A percentile compares a stretch with the other conserved stretches of the same genome.
Evolutionary conservation across 2,329 filamentous ascomycete species (phyloP).

Genomic region (Calonectria multiphialidica): DNA sequence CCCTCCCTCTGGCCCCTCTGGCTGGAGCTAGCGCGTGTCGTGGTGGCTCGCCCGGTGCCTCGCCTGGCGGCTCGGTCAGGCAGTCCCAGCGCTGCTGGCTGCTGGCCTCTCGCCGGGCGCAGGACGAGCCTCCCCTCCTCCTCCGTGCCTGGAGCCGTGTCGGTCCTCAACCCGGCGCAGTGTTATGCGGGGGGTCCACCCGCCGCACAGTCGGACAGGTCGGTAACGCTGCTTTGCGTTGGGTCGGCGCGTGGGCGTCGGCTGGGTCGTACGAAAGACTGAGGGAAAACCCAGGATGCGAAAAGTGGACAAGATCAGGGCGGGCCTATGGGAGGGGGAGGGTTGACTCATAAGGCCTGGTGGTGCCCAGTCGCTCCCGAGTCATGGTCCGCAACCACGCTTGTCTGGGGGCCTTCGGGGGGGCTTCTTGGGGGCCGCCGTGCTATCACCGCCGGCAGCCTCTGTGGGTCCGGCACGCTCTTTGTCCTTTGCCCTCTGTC

Average conservation of each 20-base stretch:
- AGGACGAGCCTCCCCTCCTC: background rate
- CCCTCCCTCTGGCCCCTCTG: background rate
- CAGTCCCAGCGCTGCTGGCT: background rate
- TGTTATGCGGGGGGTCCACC: slow-evolving; percentile 1
- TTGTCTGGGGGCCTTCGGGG: background rate
- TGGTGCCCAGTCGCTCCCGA: slow-evolving; percentile 29
- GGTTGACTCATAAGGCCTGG: slow-evolving; percentile 44
- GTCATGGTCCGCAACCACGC: slow-evolving; percentile 33
- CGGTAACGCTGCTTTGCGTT: background rate
- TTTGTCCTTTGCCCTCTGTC: background rate
- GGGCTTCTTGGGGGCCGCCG: background rate
- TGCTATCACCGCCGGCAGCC: background rate
- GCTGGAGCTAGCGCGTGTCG: background rate
- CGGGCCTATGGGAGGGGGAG: slow-evolving; percentile 35
- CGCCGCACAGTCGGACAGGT: slow-evolving; percentile 9
- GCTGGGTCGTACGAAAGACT: slow-evolving; percentile 13
- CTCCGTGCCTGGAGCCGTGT: slow-evolving; percentile 1
- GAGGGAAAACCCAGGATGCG: slow-evolving; percentile 12
- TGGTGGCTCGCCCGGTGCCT: background rate
- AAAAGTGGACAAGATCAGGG: slow-evolving; percentile 36
- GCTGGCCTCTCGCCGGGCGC: background rate
- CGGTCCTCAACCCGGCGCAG: background rate
- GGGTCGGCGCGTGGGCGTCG: slow-evolving; percentile 12
- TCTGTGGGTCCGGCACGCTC: background rate
- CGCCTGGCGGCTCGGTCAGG: background rate